phyloP scores from a whole-genome alignment of 306 rosid species.

The Sphenostylis stenocarpa region DNA sequence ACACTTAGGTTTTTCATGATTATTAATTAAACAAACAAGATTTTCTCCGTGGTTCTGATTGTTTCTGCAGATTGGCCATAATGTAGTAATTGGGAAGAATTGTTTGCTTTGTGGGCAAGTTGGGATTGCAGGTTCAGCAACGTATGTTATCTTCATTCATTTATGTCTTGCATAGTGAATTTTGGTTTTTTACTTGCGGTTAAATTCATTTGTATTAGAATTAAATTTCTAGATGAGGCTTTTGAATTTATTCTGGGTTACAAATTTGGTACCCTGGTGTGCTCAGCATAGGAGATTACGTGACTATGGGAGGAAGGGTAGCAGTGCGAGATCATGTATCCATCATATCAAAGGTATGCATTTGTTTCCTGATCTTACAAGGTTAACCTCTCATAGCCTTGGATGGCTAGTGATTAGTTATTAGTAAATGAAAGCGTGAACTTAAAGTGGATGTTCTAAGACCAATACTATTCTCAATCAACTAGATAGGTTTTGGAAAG shows the following conservation, averaged over 20 bases:
- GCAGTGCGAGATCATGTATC: constrained; percentile 90
- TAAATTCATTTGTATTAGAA: not conserved
- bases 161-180: not conserved
- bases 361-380: constrained; percentile 3
- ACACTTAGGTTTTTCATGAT: constrained; percentile 15
- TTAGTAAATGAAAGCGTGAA: constrained; percentile 11
- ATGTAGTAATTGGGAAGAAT: constrained; percentile 75
- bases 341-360: constrained; percentile 68
- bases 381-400: constrained; percentile 15
- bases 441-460: not conserved
- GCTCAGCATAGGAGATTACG: constrained; percentile 80
- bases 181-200: constrained; percentile 2
- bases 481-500: constrained; percentile 4
- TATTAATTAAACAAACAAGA: not conserved
- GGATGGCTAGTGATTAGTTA: constrained; percentile 16
- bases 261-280: constrained; percentile 27
- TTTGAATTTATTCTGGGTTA: constrained; percentile 12
- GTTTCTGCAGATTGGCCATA: constrained; percentile 80
- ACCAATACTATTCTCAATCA: constrained; percentile 4
- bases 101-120: constrained; percentile 97
- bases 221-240: constrained; percentile 29
- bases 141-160: constrained; percentile 45
- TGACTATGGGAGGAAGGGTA: constrained; percentile 91
- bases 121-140: constrained; percentile 94
- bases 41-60: constrained; percentile 30